Conservation (phyloP, 768 basidiomycete species). For the Serendipita sp. region DNA sequence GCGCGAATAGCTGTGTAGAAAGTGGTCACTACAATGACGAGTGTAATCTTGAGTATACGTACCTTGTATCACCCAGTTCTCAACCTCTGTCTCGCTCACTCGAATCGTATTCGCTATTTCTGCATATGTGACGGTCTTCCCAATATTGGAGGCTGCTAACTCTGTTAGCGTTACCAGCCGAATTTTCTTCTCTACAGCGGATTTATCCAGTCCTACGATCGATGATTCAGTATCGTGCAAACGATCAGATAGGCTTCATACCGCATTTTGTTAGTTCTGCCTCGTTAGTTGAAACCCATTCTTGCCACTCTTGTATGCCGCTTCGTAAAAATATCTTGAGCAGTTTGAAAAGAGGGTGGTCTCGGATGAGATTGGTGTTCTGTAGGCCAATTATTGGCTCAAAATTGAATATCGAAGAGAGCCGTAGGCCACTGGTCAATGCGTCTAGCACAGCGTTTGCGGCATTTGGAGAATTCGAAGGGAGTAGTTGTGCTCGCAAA, state of each 20-base stretch:
- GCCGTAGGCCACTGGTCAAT: slow-evolving; percentile 48
- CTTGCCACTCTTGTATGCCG: slow-evolving; percentile 42
- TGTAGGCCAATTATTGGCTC: slow-evolving; percentile 67
- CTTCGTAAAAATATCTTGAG: slow-evolving; percentile 57
- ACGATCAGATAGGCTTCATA: slow-evolving; percentile 20
- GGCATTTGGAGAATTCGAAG: slow-evolving; percentile 35
- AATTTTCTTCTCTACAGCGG: slow-evolving; percentile 61
- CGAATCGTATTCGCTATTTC: slow-evolving; percentile 53
- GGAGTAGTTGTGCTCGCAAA: slow-evolving; percentile 44
- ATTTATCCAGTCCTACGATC: slow-evolving; percentile 35
- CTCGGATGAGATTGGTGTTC: slow-evolving; percentile 45
- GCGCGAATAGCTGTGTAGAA: slow-evolving; percentile 54
- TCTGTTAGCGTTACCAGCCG: slow-evolving; percentile 61
- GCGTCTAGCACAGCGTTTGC: slow-evolving; percentile 40
- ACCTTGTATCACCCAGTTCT: slow-evolving; percentile 84
- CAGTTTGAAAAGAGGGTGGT: slow-evolving; percentile 59
- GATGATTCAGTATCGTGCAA: neutral
- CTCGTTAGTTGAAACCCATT: slow-evolving; percentile 42
- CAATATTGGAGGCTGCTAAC: slow-evolving; percentile 61
- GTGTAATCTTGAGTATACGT: slow-evolving; percentile 13
- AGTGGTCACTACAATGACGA: neutral
- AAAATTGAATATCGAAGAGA: slow-evolving; percentile 61
- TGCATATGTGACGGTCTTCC: slow-evolving; percentile 55
- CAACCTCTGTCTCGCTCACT: slow-evolving; percentile 50
- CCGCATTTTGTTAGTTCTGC: slow-evolving; percentile 40